Evolutionary conservation across 192 early-diverging fungal species (phyloP), one percentile per base, ranked within the genome.

Genomic region (Pilaira anomala): DNA sequence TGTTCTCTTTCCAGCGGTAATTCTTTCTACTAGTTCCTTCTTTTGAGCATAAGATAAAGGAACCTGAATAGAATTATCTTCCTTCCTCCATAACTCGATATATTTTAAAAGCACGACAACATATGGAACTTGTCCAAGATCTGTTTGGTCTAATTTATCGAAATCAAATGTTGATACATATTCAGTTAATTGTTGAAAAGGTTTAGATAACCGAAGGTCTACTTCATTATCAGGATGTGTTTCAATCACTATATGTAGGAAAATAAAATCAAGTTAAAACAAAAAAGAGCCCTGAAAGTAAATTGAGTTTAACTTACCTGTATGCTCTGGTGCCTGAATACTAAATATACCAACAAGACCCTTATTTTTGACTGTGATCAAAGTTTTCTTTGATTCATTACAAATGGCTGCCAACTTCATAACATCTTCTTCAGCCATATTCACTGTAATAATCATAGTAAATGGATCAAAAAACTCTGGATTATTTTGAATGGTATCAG

Each of bases 51-150:
- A 80, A 7, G 80, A 80, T 1, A 74, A 69, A 14, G 88, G 89
- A 42, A 90, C 68, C 52, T 76, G 72, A 14, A 83, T 84, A 45
- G 79, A 57, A 68, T 91, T 61, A 68, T 91, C 91, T 64, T 67
- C 65, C 16, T 56, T 49, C 64, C 87, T 90, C 91, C 90, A 95
- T 24, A 78, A 66, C 39, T 94, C 81, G 48, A 95, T 62, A 30
- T 82, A 85, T 67, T 92, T 85, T 19, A 92, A 64, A 14, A 98
- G 74, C 52, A 98, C 84, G 3, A 94, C 83, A 2, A 90, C 80
- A 69, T 83, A 96, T 0, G 97, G 97, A 29, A 95, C 84, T 66
- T 97, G 93, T 21, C 80, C 87, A 68, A 86, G 80, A 39, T 87
- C 87, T 39, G 87, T 81, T 16, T 74, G 72, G 62, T 92, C 90